Base-by-base conservation (phyloP, 2,329 filamentous ascomycete species). In the Capronia coronata region DNA sequence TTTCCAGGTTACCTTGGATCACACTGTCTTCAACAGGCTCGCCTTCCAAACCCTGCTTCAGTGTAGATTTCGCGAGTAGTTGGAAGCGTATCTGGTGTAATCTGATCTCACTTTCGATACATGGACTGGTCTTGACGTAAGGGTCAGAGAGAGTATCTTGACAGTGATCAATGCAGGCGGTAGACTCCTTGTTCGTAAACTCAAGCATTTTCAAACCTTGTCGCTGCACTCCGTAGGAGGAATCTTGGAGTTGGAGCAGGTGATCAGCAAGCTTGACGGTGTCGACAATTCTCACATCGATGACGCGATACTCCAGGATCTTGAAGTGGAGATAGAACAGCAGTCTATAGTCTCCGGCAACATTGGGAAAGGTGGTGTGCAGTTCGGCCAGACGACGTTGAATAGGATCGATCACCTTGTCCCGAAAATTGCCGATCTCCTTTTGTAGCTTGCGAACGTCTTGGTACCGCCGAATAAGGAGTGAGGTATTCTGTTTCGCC, bases 51-150 rank as follows among this genome's bases (percentile, higher is more conserved):
- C n/a, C 10, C 7, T 35, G 29, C 29, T 8, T 25, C 5, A 21
- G 29, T n/a, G 29, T 32, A 5, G 47, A 25, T 16, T 41, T 50
- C 16, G 48, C 51, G 22, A 59, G 47, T 16, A 55, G 49, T 23
- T 51, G 35, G 29, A 61, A 58, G 18, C 49, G 54, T 5, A 59
- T 39, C 37, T 60, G 57, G 19, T 58, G 53, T 18, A 64, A 48
- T 16, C 56, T 56, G 1, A 60, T 43, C 44, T 65, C 63, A 21
- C 49, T 52, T 46, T 63, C 60, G 22, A 65, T 47, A 14, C 52
- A 44, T 25, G 56, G 57, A 22, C 59, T 42, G 7, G 48, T 43
- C 23, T 41, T 52, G 1, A 25, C 34, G 18, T 37, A 13, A n/a
- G 47, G 53, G 18, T 52, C 37, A 2, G 22, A 32, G 30, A 63